Evolutionary conservation across 352 stramenopile species (phyloP).

Genomic region (Phytophthora multivora): DNA sequence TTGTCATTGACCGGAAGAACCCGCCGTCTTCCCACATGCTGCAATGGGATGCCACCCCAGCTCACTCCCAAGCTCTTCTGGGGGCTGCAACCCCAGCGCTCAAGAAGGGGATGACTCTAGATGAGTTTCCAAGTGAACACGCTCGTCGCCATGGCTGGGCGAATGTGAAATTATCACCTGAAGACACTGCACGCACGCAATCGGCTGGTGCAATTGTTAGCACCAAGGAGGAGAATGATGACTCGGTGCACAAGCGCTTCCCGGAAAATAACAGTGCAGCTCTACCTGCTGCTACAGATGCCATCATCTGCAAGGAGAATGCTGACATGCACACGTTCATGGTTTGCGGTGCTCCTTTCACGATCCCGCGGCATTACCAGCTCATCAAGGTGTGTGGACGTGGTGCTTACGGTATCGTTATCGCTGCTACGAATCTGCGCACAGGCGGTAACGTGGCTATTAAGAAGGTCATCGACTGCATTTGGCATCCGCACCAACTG

Average conservation of each 20-base stretch:
- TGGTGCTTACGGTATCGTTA: conserved; percentile 90
- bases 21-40: conserved; percentile 76
- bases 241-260: conserved; percentile 49
- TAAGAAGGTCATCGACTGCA: conserved; percentile 92
- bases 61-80: conserved; percentile 35
- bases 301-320: conserved; percentile 85
- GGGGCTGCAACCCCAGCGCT: conserved; percentile 45
- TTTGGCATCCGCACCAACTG: conserved; percentile 89
- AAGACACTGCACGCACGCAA: conserved; percentile 54
- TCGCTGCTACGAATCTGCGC: conserved; percentile 81
- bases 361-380: conserved; percentile 85
- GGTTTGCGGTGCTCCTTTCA: conserved; percentile 89
- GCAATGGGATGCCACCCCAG: conserved; percentile 65
- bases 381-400: conserved; percentile 90
- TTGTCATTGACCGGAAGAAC: conserved; percentile 74
- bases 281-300: conserved; percentile 41
- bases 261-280: conserved; percentile 30
- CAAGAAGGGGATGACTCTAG: conserved; percentile 37
- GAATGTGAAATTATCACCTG: conserved; percentile 80
- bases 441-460: conserved; percentile 89
- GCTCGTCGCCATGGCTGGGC: conserved; percentile 72
- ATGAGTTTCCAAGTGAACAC: conserved; percentile 48
- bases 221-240: conserved; percentile 35
- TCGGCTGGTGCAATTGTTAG: conserved; percentile 57
- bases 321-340: conserved; percentile 90